Base-by-base conservation (phyloP, 495 filamentous ascomycete genomes). In the Daldinia childiae region DNA sequence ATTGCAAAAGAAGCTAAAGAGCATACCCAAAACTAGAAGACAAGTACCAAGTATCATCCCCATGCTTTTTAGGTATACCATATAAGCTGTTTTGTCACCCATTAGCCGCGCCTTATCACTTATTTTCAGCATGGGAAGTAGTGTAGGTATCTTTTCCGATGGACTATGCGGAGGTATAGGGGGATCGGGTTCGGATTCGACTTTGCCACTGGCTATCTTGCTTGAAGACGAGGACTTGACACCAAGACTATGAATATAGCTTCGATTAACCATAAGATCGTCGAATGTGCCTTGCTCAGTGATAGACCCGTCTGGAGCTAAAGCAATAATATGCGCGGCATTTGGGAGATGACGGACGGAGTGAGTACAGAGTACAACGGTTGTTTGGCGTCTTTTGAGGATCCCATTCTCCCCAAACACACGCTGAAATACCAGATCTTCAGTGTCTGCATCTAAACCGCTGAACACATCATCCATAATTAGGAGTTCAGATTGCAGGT, bases 401-500 rank as follows among this genome's bases (percentile, higher is more conserved):
- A 91, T 74, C 14, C 88, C 88, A 14, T 84, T 74, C n/a, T 67
- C 73, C 6, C 87, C 85, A 38, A 91, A 82, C 2, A 91, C 74
- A 32, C 79, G 79, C 26, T 85, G 81, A 64, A 89, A 90, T 1
- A 91, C 85, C 14, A 85, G 80, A 6, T 87, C 82, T 69, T 90
- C 88, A 0, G 89, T 91, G 9, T 83, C 80, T 0, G 82, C 77
- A 72, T 91, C 90, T 12, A 91, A 79, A 3, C 86, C 88, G 60
- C 84, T 90, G 27, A 92, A 81, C 6, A 88, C 79, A 68, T 92
- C 87, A 58, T 90, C 88, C 2, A 90, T 74, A 8, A 90, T 77
- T 24, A 88, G 72, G 9, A 89, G 72, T 48, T 84, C 80, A n/a
- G 82, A 78, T n/a, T 84, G 71, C 7, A 86, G 76, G 72, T 91